Base-by-base conservation (phyloP, 352 stramenopile genomes). In the Globisporangium middletonii region DNA sequence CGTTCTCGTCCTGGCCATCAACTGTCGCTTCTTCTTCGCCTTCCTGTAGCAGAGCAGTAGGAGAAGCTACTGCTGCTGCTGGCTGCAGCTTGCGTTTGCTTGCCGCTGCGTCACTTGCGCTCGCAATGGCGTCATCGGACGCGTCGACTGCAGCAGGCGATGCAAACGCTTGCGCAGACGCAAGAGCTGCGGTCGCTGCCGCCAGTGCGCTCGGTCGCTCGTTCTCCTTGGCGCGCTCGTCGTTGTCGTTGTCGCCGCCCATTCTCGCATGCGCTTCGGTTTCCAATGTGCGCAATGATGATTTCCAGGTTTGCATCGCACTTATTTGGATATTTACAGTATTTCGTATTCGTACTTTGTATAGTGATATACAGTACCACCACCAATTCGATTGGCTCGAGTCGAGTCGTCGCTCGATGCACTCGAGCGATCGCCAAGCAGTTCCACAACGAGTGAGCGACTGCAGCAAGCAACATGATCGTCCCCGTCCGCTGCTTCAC, bases 401-500 rank as follows among this genome's bases (percentile, higher is more conserved):
- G 19, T 48, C 19, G 43, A 48, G 19, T 48, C 43, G 43, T 27
- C 43, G 19, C 35, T 15, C 13, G 9, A 15, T 41, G 35, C 41
- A 19, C 41, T 7, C 41, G n/a, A 12, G 41, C 41, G 9, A 9
- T 45, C 41, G 7, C 15, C 15, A 13, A 45, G 41, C 41, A 18
- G 41, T 19, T n/a, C 43, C 43, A 48, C 43, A 28, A 23, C 43
- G 18, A 48, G 19, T 11, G 13, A 48, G 43, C n/a, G 18, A 3
- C 4, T 11, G 41, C 9, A n/a, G 4, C 41, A 19, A 45, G 4
- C n/a, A 6, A 26, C 38, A 98, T 99, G 97, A 99, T 99, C 71
- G 98, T 99, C 62, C 97, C 97, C 26, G 97, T 99, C 65, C 92
- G 97, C 67, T 99, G 97, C 86, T 99, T 99, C 79, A 99, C 97